Conservation (phyloP, 2,329 filamentous ascomycete species). For the Trichoderma semiorbis region DNA sequence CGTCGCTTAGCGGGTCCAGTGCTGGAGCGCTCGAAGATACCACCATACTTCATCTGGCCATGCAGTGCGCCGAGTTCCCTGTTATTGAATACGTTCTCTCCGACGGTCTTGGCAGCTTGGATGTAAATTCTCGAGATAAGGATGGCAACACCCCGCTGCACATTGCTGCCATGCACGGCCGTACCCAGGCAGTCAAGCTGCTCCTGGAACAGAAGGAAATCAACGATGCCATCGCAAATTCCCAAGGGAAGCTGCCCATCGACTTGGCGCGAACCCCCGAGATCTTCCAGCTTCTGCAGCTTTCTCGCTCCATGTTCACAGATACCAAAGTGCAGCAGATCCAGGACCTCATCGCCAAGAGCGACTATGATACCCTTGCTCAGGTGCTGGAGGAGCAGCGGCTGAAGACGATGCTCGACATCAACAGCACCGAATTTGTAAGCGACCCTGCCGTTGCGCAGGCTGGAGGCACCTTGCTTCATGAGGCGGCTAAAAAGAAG, state of each 20-base stretch:
- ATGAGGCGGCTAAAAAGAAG: conserved; percentile 86
- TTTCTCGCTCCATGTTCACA: conserved; percentile 83
- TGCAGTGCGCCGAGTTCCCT: conserved; percentile 89
- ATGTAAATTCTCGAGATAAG: conserved; percentile 85
- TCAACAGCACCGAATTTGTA: conserved; percentile 86
- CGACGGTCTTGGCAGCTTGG: conserved; percentile 62
- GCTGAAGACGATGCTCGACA: conserved; percentile 81
- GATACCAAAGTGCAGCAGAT: conserved; percentile 82
- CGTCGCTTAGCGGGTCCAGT: conserved; percentile 46
- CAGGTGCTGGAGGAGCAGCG: conserved; percentile 78
- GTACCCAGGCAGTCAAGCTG: conserved; percentile 74
- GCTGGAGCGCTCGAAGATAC: conserved; percentile 67
- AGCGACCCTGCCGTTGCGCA: conserved; percentile 75
- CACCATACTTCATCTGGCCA: conserved; percentile 85
- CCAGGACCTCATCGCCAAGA: conserved; percentile 69
- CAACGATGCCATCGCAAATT: conserved; percentile 85
- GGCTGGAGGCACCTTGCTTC: conserved; percentile 84
- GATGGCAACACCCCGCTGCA: conserved; percentile 95
- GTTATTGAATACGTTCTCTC: conserved; percentile 95
- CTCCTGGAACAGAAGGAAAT: conserved; percentile 78
- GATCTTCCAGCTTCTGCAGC: conserved; percentile 91
- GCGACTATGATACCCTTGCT: conserved; percentile 75
- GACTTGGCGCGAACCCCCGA: conserved; percentile 89
- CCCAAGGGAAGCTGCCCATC: conserved; percentile 77
- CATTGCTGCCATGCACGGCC: conserved; percentile 77